A percentile compares a stretch with the other conserved stretches of the same genome.
These are phyloP conservation scores for Microcyclospora tardicrescens DNA, from an alignment of 2,329 filamentous ascomycete species.

Conservation along the genomic window DNA sequence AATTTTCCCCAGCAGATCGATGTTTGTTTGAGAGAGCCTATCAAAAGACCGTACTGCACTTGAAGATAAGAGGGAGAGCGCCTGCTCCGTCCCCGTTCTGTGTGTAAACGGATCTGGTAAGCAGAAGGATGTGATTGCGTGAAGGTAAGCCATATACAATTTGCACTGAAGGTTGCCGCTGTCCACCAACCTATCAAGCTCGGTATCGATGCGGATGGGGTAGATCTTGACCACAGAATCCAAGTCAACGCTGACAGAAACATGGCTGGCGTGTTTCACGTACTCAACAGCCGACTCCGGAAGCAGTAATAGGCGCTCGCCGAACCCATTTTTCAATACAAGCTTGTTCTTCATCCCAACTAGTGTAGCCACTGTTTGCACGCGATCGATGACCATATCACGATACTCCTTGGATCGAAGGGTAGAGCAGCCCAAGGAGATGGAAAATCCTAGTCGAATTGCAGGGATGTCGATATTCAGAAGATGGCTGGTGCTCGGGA, in stretches of 20 bases:
- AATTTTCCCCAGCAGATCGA: constrained; percentile 16
- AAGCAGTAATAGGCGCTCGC: constrained; percentile 40
- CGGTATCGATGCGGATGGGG: constrained; percentile 42
- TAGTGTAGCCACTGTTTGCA: constrained; percentile 48
- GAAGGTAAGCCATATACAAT: constrained; percentile 34
- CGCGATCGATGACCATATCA: constrained; percentile 25
- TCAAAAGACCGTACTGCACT: constrained; percentile 13
- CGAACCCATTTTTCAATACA: constrained; percentile 29
- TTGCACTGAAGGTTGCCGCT: constrained; percentile 30
- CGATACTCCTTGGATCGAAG: constrained; percentile 13
- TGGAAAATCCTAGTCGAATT: constrained; percentile 12
- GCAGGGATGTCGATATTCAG: constrained; percentile 12
- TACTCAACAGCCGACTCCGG: constrained; percentile 25
- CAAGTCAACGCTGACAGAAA: constrained; percentile 24
- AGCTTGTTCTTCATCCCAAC: constrained; percentile 49
- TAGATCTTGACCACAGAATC: constrained; percentile 37
- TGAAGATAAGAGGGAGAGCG: constrained; percentile 12
- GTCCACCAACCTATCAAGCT: constrained; percentile 46
- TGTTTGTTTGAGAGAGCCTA: constrained; percentile 8
- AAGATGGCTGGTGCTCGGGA: neutral
- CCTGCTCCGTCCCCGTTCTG: constrained; percentile 48
- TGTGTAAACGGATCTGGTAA: constrained; percentile 46
- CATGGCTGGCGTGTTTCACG: constrained; percentile 30
- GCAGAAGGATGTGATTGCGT: constrained; percentile 47
- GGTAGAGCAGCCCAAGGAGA: constrained; percentile 1